Evolutionary conservation across 257 asterid genomes (phyloP), one percentile per base, ranked within the genome.

Genomic region (Dorcoceras hygrometricum): DNA sequence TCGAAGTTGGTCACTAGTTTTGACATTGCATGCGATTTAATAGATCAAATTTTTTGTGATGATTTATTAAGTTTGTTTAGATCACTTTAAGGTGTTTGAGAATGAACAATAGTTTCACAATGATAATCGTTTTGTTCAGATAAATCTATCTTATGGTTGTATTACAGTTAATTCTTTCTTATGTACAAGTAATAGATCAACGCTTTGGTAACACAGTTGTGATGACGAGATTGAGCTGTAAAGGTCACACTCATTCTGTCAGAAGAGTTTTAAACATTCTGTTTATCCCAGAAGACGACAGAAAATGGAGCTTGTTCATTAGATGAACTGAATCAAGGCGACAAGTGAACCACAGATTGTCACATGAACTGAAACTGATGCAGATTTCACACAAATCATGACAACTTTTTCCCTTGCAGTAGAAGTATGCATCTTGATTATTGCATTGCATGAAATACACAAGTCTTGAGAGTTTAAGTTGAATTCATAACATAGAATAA

Each of bases 401-500:
- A 5, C 14, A 11, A 39, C n/a, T 14, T 14, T n/a, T 14, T 5
- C 50, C n/a, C 50, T 3, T 39, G 50, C 18, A 12, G 11, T 39
- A 39, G n/a, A 39, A 12, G 50, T 39, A 39, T 1, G 46, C n/a
- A 12, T 10, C 11, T 16, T 4, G 19, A 20, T 43, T n/a, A n/a
- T n/a, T n/a, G 3, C 7, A 2, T 43, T 16, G 53, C 7, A 43
- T 14, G 19, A 43, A 43, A 14, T 16, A 43, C 19, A 16, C 53
- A 43, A 14, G 3, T 43, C 19, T 43, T 20, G 14, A 32, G 43
- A 8, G 14, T 0, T n/a, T 43, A 14, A 43, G 10, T 43, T 43
- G 20, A 7, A 43, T 36, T 36, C 18, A 67, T 65, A 68, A 36
- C 72, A 66, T 24, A 9, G 39, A 60, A 70, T 39, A 48, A 14